Percentiles rank a stretch among this genome's conserved stretches.
Evolutionary conservation across 495 filamentous ascomycete genomes (phyloP).

Genomic region (Penicillium cosmopolitanum): DNA sequence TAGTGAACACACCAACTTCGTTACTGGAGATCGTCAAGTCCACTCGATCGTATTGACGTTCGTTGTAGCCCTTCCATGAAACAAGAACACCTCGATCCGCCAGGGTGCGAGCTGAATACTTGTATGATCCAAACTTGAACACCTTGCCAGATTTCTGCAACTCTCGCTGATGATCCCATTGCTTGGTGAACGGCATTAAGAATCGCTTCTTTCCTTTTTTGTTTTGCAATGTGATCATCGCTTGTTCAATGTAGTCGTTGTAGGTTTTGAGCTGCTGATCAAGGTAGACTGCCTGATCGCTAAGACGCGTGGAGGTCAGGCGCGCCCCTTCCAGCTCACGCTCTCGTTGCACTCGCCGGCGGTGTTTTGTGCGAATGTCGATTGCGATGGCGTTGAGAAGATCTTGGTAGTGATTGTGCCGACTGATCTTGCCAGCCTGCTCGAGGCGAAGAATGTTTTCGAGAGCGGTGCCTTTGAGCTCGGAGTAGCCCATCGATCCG

Average conservation of each 20-base stretch:
- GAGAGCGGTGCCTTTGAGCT: constrained; percentile 88
- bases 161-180: constrained; percentile 97
- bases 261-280: constrained; percentile 96
- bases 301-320: constrained; percentile 79
- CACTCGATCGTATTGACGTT: constrained; percentile 87
- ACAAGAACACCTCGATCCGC: constrained; percentile 94
- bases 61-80: constrained; percentile 79
- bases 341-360: constrained; percentile 84
- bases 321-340: constrained; percentile 88
- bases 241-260: constrained; percentile 98
- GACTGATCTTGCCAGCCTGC: constrained; percentile 78
- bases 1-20: constrained; percentile 89
- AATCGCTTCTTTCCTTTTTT: constrained; percentile 96
- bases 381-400: constrained; percentile 93
- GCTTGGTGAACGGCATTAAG: constrained; percentile 95
- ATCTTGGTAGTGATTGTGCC: constrained; percentile 95
- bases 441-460: constrained; percentile 94
- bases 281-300: constrained; percentile 89
- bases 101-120: constrained; percentile 87
- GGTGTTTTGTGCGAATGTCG: constrained; percentile 96
- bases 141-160: constrained; percentile 87
- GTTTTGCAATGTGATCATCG: constrained; percentile 97
- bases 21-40: constrained; percentile 94
- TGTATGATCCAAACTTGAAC: constrained; percentile 96
- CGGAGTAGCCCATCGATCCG: constrained; percentile 84